These are phyloP conservation scores for Neopestalotiopsis rosae DNA, from an alignment of 2,329 filamentous ascomycete genomes.

Conservation along the genomic window DNA sequence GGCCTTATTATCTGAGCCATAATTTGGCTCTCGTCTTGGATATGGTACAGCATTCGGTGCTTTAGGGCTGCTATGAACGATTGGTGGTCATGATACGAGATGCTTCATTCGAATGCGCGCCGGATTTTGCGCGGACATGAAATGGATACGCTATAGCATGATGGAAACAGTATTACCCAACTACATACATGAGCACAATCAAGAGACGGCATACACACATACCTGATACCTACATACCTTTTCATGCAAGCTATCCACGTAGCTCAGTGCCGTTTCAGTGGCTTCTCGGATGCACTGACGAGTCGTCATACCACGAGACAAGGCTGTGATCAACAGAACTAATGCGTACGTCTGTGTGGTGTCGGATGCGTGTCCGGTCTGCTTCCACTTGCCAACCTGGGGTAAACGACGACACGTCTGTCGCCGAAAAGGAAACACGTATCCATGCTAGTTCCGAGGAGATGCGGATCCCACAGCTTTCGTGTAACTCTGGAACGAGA, in stretches of 20 bases:
- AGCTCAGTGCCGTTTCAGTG: background rate
- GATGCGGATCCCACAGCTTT: constrained; percentile 4
- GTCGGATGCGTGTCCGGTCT: background rate
- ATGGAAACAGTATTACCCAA: constrained; percentile 1
- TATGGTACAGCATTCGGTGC: constrained; percentile 2
- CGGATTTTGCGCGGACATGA: constrained; percentile 4
- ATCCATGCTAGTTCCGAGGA: constrained; percentile 15
- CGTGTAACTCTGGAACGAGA: constrained; percentile 10
- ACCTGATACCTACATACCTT: background rate
- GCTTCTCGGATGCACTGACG: background rate
- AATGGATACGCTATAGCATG: background rate
- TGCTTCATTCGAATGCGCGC: background rate
- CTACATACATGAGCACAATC: background rate
- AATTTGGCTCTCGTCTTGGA: constrained; percentile 10
- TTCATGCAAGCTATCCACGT: background rate
- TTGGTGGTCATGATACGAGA: background rate
- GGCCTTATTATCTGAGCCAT: background rate
- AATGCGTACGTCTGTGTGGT: background rate
- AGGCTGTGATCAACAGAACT: background rate
- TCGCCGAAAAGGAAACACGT: background rate
- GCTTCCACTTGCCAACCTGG: background rate
- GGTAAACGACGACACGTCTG: background rate
- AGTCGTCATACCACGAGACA: background rate
- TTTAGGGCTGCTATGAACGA: background rate
- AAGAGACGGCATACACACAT: background rate